Conservation (phyloP, 2,329 filamentous ascomycete genomes). For the Pseudocercospora pini-densiflorae region DNA sequence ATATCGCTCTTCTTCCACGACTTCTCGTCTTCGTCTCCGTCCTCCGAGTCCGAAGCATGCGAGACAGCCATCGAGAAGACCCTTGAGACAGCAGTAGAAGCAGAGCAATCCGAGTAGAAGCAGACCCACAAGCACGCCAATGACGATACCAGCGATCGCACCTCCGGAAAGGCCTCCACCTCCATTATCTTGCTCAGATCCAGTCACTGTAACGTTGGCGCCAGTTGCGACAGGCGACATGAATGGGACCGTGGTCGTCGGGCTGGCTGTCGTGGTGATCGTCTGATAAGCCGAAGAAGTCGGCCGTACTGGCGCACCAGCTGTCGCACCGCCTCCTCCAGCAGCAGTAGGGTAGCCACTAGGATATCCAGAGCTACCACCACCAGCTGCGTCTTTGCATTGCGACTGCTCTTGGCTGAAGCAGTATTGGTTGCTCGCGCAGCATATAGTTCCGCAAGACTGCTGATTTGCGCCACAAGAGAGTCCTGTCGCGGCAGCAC, state of each 20-base stretch:
- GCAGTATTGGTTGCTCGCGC: slow-evolving; percentile 71
- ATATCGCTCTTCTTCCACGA: slow-evolving; percentile 65
- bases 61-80: slow-evolving; percentile 59
- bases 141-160: slow-evolving; percentile 80
- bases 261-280: slow-evolving; percentile 51
- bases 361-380: slow-evolving; percentile 49
- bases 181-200: slow-evolving; percentile 34
- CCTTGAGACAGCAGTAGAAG: slow-evolving; percentile 70
- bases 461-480: slow-evolving; percentile 57
- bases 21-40: slow-evolving; percentile 56
- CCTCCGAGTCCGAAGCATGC: slow-evolving; percentile 65
- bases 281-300: slow-evolving; percentile 62
- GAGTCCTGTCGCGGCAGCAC: slow-evolving; percentile 34
- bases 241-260: slow-evolving; percentile 56
- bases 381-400: slow-evolving; percentile 61
- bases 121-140: slow-evolving; percentile 71
- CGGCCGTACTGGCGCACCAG: slow-evolving; percentile 56
- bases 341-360: slow-evolving; percentile 59
- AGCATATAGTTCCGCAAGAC: slow-evolving; percentile 72
- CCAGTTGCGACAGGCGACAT: slow-evolving; percentile 59
- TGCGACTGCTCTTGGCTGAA: slow-evolving; percentile 54
- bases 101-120: slow-evolving; percentile 70
- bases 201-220: slow-evolving; percentile 48
- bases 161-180: slow-evolving; percentile 64
- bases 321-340: slow-evolving; percentile 54